These are phyloP conservation scores for Neurospora discreta DNA, from an alignment of 495 filamentous ascomycete species.

Conservation along the genomic window DNA sequence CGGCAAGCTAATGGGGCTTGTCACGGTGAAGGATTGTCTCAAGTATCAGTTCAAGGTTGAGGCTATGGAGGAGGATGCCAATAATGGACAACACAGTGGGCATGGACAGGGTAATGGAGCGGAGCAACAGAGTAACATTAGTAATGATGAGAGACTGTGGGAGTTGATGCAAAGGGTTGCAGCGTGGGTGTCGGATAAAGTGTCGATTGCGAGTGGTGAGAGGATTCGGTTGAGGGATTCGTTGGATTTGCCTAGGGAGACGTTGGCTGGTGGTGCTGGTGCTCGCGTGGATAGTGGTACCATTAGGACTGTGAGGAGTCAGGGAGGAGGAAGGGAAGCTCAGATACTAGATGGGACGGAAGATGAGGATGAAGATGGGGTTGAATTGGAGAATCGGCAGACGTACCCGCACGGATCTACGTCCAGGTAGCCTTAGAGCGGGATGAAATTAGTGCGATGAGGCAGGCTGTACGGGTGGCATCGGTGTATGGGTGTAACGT, in stretches of 20 bases:
- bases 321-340: slow-evolving; percentile 11
- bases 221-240: slow-evolving; percentile 32
- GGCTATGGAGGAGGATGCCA: slow-evolving; percentile 55
- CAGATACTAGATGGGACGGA: slow-evolving; percentile 57
- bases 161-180: slow-evolving; percentile 46
- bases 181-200: slow-evolving; percentile 42
- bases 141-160: slow-evolving; percentile 60
- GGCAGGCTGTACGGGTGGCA: neutral
- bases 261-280: neutral
- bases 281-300: slow-evolving; percentile 1
- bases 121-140: slow-evolving; percentile 20
- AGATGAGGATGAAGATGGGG: slow-evolving; percentile 41
- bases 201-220: slow-evolving; percentile 38
- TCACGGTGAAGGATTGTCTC: slow-evolving; percentile 94
- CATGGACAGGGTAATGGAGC: neutral
- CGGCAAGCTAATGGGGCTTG: slow-evolving; percentile 69
- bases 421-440: neutral
- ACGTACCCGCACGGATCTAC: neutral
- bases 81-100: neutral
- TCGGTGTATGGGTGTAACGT: neutral
- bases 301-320: neutral
- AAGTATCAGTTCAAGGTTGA: slow-evolving; percentile 98
- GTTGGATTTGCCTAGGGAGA: slow-evolving; percentile 17
- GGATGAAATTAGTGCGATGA: neutral
- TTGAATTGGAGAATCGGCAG: slow-evolving; percentile 47